These are phyloP conservation scores for Mrakia gelida DNA, from an alignment of 768 basidiomycete species.

Conservation along the genomic window DNA sequence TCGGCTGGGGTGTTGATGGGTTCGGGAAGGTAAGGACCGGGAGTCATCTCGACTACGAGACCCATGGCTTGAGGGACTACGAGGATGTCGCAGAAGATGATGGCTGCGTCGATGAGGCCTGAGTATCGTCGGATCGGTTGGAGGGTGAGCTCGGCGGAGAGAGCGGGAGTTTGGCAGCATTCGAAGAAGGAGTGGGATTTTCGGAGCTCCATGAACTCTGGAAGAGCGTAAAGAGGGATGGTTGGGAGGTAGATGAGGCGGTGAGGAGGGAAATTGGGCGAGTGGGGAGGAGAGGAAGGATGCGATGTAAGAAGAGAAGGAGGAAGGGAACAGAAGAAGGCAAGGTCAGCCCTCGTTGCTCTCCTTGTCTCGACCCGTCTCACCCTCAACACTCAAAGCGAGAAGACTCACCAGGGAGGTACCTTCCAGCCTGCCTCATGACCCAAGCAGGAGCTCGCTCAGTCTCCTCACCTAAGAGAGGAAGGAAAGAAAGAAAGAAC, in stretches of 20 bases:
- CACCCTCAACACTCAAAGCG: neutral
- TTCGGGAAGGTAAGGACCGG: slow-evolving; percentile 75
- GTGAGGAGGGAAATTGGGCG: too few relatives aligned
- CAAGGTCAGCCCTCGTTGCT: neutral
- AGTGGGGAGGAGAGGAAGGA: neutral
- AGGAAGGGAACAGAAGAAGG: neutral
- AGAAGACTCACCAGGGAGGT: slow-evolving; percentile 67
- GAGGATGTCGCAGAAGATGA: slow-evolving; percentile 97
- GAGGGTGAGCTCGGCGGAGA: slow-evolving; percentile 85
- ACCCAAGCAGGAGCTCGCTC: slow-evolving; percentile 97
- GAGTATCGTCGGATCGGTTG: slow-evolving; percentile 88
- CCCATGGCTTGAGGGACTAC: slow-evolving; percentile 98
- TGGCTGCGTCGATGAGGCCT: slow-evolving; percentile 85
- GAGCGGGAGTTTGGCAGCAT: slow-evolving; percentile 82
- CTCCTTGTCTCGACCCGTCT: neutral
- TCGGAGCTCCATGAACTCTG: slow-evolving; percentile 86
- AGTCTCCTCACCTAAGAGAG: slow-evolving; percentile 64
- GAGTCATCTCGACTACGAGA: slow-evolving; percentile 81
- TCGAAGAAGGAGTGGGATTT: slow-evolving; percentile 89
- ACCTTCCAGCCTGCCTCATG: slow-evolving; percentile 94
- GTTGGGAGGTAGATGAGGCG: neutral
- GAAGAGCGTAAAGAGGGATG: neutral
- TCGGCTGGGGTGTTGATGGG: slow-evolving; percentile 77
- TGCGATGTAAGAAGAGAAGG: neutral
- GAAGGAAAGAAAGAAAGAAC: neutral